A percentile compares a stretch with the other conserved stretches of the same genome.
Conservation (phyloP, 148 eudicot species). For the Rhododendron henanense region DNA sequence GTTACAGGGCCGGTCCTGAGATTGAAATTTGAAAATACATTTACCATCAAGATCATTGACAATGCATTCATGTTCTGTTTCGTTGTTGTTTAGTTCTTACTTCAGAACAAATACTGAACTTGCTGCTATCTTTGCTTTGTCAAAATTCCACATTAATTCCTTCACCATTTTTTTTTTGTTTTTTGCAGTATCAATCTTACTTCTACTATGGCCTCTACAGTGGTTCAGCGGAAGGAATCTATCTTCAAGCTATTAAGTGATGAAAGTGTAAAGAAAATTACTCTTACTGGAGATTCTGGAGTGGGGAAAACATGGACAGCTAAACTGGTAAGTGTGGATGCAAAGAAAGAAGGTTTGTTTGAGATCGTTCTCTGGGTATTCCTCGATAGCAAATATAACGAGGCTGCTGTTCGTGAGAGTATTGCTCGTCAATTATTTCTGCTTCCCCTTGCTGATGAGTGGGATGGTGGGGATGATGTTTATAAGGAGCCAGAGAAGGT, state of each 20-base stretch:
- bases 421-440: constrained; percentile 9
- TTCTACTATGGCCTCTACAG: neutral
- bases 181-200: neutral
- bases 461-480: neutral
- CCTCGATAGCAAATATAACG: neutral
- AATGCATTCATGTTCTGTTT: too few relatives aligned
- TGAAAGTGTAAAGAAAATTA: neutral
- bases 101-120: neutral
- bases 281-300: constrained; percentile 3
- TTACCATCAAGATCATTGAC: too few relatives aligned
- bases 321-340: neutral
- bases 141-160: neutral
- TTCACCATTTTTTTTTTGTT: too few relatives aligned
- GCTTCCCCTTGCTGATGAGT: neutral
- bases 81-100: neutral
- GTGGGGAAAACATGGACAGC: constrained; percentile 17
- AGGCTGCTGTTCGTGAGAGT: neutral
- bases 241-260: neutral
- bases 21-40: too few relatives aligned
- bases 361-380: neutral
- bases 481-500: neutral
- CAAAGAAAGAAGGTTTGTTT: neutral
- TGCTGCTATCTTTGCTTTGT: neutral
- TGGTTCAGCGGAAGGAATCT: neutral
- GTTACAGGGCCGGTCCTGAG: too few relatives aligned